Base-by-base conservation (phyloP, 2,329 filamentous ascomycete species). In the Xylariaceae sp. region DNA sequence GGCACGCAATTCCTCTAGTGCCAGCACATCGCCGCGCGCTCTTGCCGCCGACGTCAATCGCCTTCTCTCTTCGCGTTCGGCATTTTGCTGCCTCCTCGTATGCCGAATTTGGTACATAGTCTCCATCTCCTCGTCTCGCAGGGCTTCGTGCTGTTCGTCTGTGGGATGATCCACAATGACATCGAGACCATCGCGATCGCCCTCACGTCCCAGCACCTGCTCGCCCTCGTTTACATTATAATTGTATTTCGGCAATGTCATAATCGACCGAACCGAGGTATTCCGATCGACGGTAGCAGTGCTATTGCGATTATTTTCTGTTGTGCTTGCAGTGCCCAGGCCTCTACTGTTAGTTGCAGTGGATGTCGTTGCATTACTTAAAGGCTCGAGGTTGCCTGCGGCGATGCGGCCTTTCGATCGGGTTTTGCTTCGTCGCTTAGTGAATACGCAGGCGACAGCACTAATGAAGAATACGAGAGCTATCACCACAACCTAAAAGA, bases 61-160 rank as follows among this genome's bases (percentile, higher is more conserved):
- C 45, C 89, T 77, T n/a, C 88, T 76, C 56, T 87, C 84, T 58
- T 95, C 89, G 5, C 90, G 83, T 54, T 94, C 90, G 5, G 82
- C 81, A 36, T 86, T 77, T 66, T 95, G 87, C 48, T 81, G 77
- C 45, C 91, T 82, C 47, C 94, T 81, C 15, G 89, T 83, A 11
- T 88, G 66, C 11, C 94, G 85, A 51, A 97, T 92, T 67, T 95
- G 90, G 67, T 95, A 97, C 38, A 97, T 70, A 0, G 88, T 82
- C 54, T 94, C 88, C 94, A 97, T 97, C 67, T 96, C 89, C 27
- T 89, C 82, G 55, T 97, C 90, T 11, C 94, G 80, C 46, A 90
- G 73, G 2, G 72, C 70, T 66, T 95, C 90, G 57, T 95, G 83
- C 47, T 90, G 87, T 45, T 95, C 89, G 9, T 75, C 78, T 0